Base-by-base conservation (phyloP, 805 yeast species). In the Kodamaea fukazawae region DNA sequence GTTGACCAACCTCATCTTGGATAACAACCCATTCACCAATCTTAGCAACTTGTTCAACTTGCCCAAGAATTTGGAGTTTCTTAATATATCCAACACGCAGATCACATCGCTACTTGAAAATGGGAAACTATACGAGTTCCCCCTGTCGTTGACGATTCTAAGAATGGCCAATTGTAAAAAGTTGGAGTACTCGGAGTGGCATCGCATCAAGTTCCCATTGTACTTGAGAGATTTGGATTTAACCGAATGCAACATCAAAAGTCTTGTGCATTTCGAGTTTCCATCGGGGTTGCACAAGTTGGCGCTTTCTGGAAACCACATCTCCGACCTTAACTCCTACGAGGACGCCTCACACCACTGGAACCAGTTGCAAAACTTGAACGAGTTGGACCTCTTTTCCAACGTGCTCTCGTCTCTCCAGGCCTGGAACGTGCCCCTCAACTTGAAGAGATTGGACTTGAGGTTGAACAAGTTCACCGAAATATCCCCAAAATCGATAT, bases 61-160 rank as follows among this genome's bases (percentile, higher is more conserved):
- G 12, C 66, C 65, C 0, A 45, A 38, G 6, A 48, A 46, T 7
- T 42, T 61, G 28, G 40, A 44, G 31, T 50, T 48, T 22, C 48
- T 65, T 33, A 62, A 61, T 34, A 44, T 64, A 3, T 53, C 63
- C 6, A 46, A 46, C 3, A 60, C 60, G 13, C 36, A 36, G n/a
- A 38, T 65, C 2, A 32, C 32, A 3, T 38, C 54, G 2, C 43
- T 57, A 7, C 34, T 26, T 13, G 42, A 34, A 14, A 32, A 38
- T 11, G 46, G 47, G 5, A 45, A 50, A 17, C 48, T 51, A 3
- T 50, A 34, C 31, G 38, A 46, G 25, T 65, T 67, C 34, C 70
- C 71, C 3, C 38, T 42, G n/a, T 43, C 42, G 17, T 46, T 66
- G 33, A 47, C 44, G 11, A 38, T 45, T 11, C 42, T 60, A 20